Evolutionary conservation across 202 grass and related monocot species (phyloP), one percentile per base, ranked within the genome.

Genomic region (Zoysia matrella): DNA sequence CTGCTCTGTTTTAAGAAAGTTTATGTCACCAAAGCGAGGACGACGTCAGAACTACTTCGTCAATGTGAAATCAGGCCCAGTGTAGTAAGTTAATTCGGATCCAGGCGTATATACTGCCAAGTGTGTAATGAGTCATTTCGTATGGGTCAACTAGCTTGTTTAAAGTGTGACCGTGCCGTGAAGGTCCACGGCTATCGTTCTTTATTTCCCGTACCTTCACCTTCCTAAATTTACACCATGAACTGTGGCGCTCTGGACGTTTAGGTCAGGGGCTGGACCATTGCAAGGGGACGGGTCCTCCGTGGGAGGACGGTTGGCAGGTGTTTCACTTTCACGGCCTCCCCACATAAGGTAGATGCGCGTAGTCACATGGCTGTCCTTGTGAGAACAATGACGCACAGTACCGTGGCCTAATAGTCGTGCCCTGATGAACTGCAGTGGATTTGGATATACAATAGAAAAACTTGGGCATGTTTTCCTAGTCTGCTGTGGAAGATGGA

Each of bases 341-440:
- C 67, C 36, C 67, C 83, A 62, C 73, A 63, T 61, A 67, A 68
- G 46, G 61, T 85, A 3, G 47, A 22, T 73, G 47, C 44, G 61
- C 47, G 8, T 67, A 62, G 73, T 69, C 88, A 83, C 88, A 90
- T 90, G 88, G 84, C 6, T 22, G 80, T 75, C 75, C 84, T 72
- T 90, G 88, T 83, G n/a, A 71, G 70, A 51, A 65, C 84, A 86
- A 52, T 71, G 75, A 80, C 50, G 16, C 60, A 30, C 61, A 73
- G 36, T 86, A 60, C 86, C 76, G 36, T 81, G 87, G 44, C 47
- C 72, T 89, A 45, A 36, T 39, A 39, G 16, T 64, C 42, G 68
- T 73, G 1, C 44, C 13, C 44, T 40, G 0, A 89, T 73, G 82
- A 85, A 74, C 15, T 58, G 54, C 74, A 45, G 30, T 36, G 30